phyloP scores from a whole-genome alignment of 257 asterid species.

The Lycium barbarum region DNA sequence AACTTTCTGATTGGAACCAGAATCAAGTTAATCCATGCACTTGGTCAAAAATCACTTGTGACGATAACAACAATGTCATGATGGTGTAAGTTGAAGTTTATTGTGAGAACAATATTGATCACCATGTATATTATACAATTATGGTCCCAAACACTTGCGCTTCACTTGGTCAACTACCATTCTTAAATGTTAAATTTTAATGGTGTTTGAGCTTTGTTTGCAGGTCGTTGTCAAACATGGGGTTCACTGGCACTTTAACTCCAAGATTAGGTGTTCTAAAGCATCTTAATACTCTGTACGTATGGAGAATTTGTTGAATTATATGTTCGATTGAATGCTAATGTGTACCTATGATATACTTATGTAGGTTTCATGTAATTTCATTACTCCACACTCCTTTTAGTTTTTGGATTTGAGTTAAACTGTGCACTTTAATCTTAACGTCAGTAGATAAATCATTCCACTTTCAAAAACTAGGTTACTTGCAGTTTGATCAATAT shows the following conservation, averaged over 20 bases:
- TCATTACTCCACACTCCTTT: background rate
- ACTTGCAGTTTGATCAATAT: background rate
- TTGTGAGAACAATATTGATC: background rate
- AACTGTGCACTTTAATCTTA: background rate
- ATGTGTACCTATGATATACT: conserved; percentile 2
- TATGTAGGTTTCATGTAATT: background rate
- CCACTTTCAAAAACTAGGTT: background rate
- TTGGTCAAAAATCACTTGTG: conserved; percentile 87
- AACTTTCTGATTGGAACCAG: conserved; percentile 81
- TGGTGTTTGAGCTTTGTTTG: conserved; percentile 33
- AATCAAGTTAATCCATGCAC: conserved; percentile 92
- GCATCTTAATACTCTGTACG: conserved; percentile 79
- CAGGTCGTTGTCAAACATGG: conserved; percentile 92
- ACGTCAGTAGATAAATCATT: background rate
- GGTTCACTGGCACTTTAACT: conserved; percentile 81
- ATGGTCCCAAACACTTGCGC: background rate
- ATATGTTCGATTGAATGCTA: background rate
- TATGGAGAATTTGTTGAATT: conserved; percentile 35
- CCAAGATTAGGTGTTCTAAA: conserved; percentile 70
- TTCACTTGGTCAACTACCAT: background rate
- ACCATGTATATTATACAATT: background rate
- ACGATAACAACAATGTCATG: conserved; percentile 54
- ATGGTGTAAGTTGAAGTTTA: conserved; percentile 63
- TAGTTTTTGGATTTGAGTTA: background rate
- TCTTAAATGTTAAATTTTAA: conserved; percentile 25